A percentile compares a stretch with the other conserved stretches of the same genome.
Conservation (phyloP, 2,329 filamentous ascomycete genomes). For the Colletotrichum sp. region DNA sequence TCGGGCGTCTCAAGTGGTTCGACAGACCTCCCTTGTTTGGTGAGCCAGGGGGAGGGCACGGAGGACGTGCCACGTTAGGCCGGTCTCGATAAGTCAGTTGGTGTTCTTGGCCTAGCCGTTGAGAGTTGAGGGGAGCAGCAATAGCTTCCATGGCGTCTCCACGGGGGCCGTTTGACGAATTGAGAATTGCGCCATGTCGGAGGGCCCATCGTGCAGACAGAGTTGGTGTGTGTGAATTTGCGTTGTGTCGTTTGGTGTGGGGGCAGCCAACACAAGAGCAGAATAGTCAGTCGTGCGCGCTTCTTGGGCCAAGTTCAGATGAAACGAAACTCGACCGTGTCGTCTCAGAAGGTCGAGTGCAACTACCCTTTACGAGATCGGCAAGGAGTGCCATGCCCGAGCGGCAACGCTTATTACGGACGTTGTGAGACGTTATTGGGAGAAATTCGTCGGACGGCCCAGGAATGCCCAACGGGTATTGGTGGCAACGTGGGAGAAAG, state of each 20-base stretch:
- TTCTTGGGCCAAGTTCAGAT: slow-evolving; percentile 2
- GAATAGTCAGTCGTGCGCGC: background rate
- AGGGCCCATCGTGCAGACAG: background rate
- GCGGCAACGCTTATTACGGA: background rate
- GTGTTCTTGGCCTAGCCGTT: background rate
- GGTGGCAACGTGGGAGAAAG: background rate
- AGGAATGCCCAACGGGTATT: background rate
- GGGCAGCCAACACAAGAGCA: background rate
- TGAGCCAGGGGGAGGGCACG: background rate
- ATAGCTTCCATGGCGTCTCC: background rate
- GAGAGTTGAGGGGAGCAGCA: slow-evolving; percentile 1
- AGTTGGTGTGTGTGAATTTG: background rate
- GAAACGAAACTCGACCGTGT: slow-evolving; percentile 15
- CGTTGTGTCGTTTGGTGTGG: background rate
- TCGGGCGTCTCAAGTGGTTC: slow-evolving; percentile 15
- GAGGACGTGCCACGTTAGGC: background rate
- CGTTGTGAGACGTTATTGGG: background rate
- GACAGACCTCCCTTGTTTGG: background rate
- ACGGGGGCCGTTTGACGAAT: background rate
- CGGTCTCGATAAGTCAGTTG: background rate
- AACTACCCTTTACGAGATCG: background rate
- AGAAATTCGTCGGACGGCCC: background rate
- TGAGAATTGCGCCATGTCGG: background rate
- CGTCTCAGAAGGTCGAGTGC: slow-evolving; percentile 8
- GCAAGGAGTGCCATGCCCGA: slow-evolving; percentile 3